Evolutionary conservation across 1,139 yeast species (phyloP), one percentile per base, ranked within the genome.

Genomic region (Eremothecium coryli): DNA sequence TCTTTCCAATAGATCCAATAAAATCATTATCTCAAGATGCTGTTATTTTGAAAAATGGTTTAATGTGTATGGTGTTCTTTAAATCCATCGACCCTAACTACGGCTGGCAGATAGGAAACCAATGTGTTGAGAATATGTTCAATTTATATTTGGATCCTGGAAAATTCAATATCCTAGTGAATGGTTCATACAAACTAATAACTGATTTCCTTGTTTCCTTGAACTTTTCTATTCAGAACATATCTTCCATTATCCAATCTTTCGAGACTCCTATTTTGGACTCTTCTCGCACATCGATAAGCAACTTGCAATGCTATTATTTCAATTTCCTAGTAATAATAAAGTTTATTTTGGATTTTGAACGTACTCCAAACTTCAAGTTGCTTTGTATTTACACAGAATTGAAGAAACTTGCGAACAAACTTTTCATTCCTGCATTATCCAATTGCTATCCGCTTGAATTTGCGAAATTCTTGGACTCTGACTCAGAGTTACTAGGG

Each of bases 321-420:
- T 60, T 55, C 42, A 59, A 59, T 39, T 61, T 61, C 36, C 42
- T 62, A 24, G 50, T 53, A 27, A 45, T 61, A 23, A 47, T 61
- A 2, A 61, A 61, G 40, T 61, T 61, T 32, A 40, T 61, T 1
- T 41, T 57, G 26, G 55, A 58, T 27, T 61, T 60, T 42, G 66
- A 62, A 38, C 33, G 39, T n/a, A 53, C 54, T 7, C 59, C 59
- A 13, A 55, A 55, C 34, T 55, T 55, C 31, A 55, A 55, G 33
- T 35, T 55, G 20, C 38, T 55, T 15, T 49, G 53, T 30, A 51
- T 55, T n/a, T 55, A 47, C 29, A 46, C 50, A 4, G 56, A 53
- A 32, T 35, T 55, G 32, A 50, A 50, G 22, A 53, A 52, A 31
- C 32, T 55, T 29, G 53, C 56, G 2, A 45, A 46, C 26, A 40